Conservation (phyloP, 2,329 filamentous ascomycete species). For the Colletotrichum sp. region DNA sequence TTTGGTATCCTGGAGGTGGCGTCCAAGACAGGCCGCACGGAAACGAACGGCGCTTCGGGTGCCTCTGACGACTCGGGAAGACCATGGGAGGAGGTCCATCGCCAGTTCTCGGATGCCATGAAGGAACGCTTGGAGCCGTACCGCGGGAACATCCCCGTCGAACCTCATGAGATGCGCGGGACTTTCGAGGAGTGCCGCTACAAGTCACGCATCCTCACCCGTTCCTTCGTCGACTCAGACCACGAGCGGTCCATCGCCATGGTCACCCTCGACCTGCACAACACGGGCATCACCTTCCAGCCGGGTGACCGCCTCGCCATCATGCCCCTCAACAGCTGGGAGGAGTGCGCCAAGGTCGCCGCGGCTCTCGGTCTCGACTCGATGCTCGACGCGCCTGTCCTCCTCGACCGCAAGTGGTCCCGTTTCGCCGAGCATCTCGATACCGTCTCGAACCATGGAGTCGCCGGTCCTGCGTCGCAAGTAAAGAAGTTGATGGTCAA, state of each 20-base stretch:
- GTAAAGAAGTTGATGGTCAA: slow-evolving; percentile 43
- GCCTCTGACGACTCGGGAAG: slow-evolving; percentile 42
- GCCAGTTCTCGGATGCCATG: slow-evolving; percentile 57
- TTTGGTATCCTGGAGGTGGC: slow-evolving; percentile 61
- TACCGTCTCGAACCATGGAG: slow-evolving; percentile 34
- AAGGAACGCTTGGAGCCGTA: slow-evolving; percentile 57
- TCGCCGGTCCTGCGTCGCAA: slow-evolving; percentile 22
- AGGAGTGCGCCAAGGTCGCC: slow-evolving; percentile 59
- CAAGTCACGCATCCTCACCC: slow-evolving; percentile 46
- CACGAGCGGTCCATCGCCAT: slow-evolving; percentile 49
- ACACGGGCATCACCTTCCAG: slow-evolving; percentile 58
- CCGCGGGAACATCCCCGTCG: slow-evolving; percentile 48
- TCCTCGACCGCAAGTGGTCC: slow-evolving; percentile 46
- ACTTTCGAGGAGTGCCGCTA: slow-evolving; percentile 61
- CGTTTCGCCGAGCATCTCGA: slow-evolving; percentile 53
- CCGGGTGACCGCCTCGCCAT: slow-evolving; percentile 58
- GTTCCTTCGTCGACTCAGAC: slow-evolving; percentile 52
- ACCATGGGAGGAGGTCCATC: slow-evolving; percentile 57
- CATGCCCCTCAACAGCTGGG: slow-evolving; percentile 61
- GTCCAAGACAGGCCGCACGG: slow-evolving; percentile 56
- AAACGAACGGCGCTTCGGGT: slow-evolving; percentile 57
- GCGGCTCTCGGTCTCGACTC: slow-evolving; percentile 54
- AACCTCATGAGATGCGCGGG: slow-evolving; percentile 59
- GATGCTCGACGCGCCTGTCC: slow-evolving; percentile 46
- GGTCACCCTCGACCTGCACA: slow-evolving; percentile 56